Evolutionary conservation across 768 basidiomycete genomes (phyloP).

Genomic region (Boletus tylopilopsis): DNA sequence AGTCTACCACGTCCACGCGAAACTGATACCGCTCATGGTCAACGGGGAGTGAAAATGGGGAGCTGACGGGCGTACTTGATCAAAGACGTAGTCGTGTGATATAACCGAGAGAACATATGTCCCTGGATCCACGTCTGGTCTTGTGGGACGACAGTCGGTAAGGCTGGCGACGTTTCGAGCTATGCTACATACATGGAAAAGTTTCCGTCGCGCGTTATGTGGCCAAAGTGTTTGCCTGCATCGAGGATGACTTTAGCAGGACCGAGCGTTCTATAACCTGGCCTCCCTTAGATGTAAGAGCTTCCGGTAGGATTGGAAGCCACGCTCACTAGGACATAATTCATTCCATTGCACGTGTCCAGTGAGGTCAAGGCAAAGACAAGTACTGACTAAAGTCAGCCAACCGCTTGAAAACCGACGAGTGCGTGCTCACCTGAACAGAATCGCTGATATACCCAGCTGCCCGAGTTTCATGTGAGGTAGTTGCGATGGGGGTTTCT

Average conservation of each 20-base stretch:
- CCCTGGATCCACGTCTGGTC: conserved; percentile 65
- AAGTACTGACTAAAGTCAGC: conserved; percentile 11
- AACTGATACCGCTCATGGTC: conserved; percentile 39
- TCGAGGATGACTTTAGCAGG: conserved; percentile 60
- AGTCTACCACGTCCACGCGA: conserved; percentile 58
- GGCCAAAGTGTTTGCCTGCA: conserved; percentile 49
- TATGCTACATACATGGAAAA: conserved; percentile 76
- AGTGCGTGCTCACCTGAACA: conserved; percentile 13
- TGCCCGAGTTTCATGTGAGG: conserved; percentile 18
- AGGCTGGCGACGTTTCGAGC: background rate
- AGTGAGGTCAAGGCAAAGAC: conserved; percentile 49
- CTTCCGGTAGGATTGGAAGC: conserved; percentile 6
- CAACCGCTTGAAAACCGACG: background rate
- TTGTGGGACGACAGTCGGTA: conserved; percentile 29
- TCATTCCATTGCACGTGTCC: conserved; percentile 72
- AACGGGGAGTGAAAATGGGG: conserved; percentile 1
- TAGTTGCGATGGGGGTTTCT: too few species aligned
- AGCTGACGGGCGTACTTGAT: conserved; percentile 46
- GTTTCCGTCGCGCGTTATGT: conserved; percentile 52
- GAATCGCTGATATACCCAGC: conserved; percentile 6
- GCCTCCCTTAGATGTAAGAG: conserved; percentile 14
- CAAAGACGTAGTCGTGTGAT: conserved; percentile 66
- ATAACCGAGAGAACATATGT: conserved; percentile 66
- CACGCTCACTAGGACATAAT: conserved; percentile 53
- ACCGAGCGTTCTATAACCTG: conserved; percentile 43